Percentiles rank a stretch among this genome's conserved stretches.
Conservation (phyloP, 495 filamentous ascomycete genomes). For the Aspergillus haitiensis region DNA sequence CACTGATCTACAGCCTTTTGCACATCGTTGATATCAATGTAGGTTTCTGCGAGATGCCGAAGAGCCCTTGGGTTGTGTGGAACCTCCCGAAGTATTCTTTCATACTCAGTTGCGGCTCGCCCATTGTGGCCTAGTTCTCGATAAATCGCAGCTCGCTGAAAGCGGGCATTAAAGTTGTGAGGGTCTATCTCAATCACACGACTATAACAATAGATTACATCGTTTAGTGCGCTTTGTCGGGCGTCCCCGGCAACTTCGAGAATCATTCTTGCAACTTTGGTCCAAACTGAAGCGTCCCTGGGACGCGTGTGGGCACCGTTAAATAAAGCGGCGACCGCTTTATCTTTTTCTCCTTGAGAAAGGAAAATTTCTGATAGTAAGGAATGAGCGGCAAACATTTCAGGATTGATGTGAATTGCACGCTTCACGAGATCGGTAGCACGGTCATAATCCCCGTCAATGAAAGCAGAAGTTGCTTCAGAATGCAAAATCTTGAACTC, state of each 20-base stretch:
- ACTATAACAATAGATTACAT: constrained; percentile 68
- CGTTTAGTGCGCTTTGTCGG: constrained; percentile 50
- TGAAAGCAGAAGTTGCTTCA: constrained; percentile 69
- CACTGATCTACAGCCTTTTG: constrained; percentile 61
- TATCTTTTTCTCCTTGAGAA: constrained; percentile 64
- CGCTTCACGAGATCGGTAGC: constrained; percentile 62
- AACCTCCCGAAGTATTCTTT: constrained; percentile 55
- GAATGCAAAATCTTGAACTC: constrained; percentile 72
- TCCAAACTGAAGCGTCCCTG: constrained; percentile 66
- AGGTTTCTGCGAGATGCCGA: constrained; percentile 63
- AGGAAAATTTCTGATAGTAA: constrained; percentile 71
- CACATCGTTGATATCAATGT: constrained; percentile 58
- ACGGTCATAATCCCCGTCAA: constrained; percentile 62
- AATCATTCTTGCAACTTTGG: constrained; percentile 64
- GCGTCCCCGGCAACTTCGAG: constrained; percentile 60
- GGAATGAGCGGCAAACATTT: constrained; percentile 77
- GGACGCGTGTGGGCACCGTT: constrained; percentile 72
- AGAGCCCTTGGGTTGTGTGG: constrained; percentile 63
- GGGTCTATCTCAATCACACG: constrained; percentile 63
- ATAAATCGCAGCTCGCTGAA: constrained; percentile 59
- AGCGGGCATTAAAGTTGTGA: constrained; percentile 57
- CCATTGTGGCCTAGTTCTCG: constrained; percentile 56
- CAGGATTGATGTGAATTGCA: constrained; percentile 79
- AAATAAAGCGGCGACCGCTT: constrained; percentile 65
- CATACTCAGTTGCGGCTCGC: constrained; percentile 63